Evolutionary conservation across 1,139 yeast genomes (phyloP), one percentile per base, ranked within the genome.

Genomic region (Pichia sp.): DNA sequence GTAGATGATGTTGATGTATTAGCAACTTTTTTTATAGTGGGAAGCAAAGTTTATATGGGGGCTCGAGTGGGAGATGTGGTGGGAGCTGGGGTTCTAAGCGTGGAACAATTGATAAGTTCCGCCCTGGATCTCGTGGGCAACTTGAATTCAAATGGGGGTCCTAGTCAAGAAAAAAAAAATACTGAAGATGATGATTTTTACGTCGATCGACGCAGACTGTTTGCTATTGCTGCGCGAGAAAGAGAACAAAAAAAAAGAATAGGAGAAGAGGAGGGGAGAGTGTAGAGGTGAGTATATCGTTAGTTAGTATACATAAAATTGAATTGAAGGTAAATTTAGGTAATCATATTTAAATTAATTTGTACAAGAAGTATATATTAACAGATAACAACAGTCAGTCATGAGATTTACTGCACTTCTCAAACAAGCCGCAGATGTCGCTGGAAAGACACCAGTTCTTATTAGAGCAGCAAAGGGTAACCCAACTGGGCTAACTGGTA

Each of bases 21-120:
- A 11, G 73, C 81, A 6, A 94, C 87, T 55, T 92, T 85, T 65
- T 90, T 87, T 62, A 82, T 90, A 37, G 79, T 89, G 34, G 96
- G 96, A 4, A 95, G 96, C 26, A 89, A 87, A 57, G 84, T 92
- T 4, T 92, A 90, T 66, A 94, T 87, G 77, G 85, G 97, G 0
- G 97, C 97, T 1, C 27, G 26, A 4, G 41, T 37, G 10, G 35
- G 16, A 20, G 35, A 26, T n/a, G 16, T 45, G 2, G 22, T 37
- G 7, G 12, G 34, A 8, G 41, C 30, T 8, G 31, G 40, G 6
- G 30, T 39, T 6, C 16, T 47, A 30, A 6, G 37, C n/a, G 10
- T 39, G 6, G 31, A 16, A 16, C 16, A 16, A 16, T 16, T 16
- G 16, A 16, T 16, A 16, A 16, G 16, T 16, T 16, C 16, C 16